Conservation (phyloP, 257 asterid species). For the Verbena officinalis region DNA sequence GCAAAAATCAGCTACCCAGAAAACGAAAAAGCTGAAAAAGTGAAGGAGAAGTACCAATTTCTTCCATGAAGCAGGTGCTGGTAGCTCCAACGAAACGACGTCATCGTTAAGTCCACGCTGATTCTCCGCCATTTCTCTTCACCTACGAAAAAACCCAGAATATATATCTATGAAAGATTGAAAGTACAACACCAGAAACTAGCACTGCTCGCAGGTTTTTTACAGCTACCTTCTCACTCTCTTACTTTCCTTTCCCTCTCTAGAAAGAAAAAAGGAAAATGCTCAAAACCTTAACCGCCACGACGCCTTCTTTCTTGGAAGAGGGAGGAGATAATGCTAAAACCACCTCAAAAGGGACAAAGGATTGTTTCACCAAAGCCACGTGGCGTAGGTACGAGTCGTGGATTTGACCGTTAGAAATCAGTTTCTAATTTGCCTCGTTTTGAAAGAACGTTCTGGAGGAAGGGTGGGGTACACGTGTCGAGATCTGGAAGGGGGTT, state of each 20-base stretch:
- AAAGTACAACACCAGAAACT: constrained; percentile 23
- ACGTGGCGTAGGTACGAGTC: constrained; percentile 41
- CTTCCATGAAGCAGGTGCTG: constrained; percentile 77
- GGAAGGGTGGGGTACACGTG: constrained; percentile 40
- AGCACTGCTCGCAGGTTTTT: constrained; percentile 11
- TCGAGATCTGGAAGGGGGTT: constrained; percentile 19
- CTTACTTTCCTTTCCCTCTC: constrained; percentile 15
- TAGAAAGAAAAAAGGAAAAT: constrained; percentile 36
- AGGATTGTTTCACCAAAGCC: constrained; percentile 14
- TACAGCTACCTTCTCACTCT: constrained; percentile 27
- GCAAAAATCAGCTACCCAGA: neutral
- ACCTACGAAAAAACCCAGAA: constrained; percentile 38
- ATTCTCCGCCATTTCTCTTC: constrained; percentile 46
- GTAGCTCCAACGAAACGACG: constrained; percentile 61
- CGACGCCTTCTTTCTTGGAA: constrained; percentile 31
- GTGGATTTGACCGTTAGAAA: constrained; percentile 40
- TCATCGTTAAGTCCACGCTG: constrained; percentile 37
- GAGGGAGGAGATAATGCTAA: constrained; percentile 31
- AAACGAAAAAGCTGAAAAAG: neutral
- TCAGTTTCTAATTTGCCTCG: constrained; percentile 38
- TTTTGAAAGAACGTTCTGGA: constrained; percentile 33
- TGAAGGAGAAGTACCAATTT: constrained; percentile 48
- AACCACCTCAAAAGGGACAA: constrained; percentile 34
- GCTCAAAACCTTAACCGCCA: constrained; percentile 48
- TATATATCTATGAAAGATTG: constrained; percentile 1